Base-by-base conservation (phyloP, 371 early-diverging fungal species). In the Mortierella sp. region DNA sequence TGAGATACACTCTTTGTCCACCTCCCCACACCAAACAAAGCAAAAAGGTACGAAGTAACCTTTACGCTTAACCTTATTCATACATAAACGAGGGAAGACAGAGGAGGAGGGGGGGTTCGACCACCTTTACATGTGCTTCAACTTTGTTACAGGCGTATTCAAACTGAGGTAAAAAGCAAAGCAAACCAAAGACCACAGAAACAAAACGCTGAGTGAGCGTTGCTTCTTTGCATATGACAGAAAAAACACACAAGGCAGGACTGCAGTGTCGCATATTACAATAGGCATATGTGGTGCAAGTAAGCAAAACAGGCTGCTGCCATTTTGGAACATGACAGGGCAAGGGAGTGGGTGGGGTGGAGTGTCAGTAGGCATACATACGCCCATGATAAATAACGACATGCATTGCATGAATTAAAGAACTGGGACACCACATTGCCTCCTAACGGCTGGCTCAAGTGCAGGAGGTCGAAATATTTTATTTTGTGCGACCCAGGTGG, bases 401-500 rank as follows among this genome's bases (percentile, higher is more conserved):
- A 35, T 63, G 63, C 63, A 63, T 18, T 63, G 63, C 63, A 63
- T 35, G 35, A 63, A 35, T 16, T 16, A 27, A 56, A 56, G 27
- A 18, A 7, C 63, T 35, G 18, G 63, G 14, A 58, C 27, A 27
- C 14, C 12, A 58, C 29, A n/a, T 58, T 29, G n/a, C 10, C 1
- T 29, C 29, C 58, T 35, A 63, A 35, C 63, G 63, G 63, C 63
- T 63, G 63, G 63, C 63, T 63, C 63, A 32, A 32, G 5, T 63
- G 35, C 35, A 63, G 32, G 32, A 51, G 5, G 51, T 51, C 21
- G 21, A 51, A 16, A 16, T 60, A 32, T 27, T 29, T 60, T 32
- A 58, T 27, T 60, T 63, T 63, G 63, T 63, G 21, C 63, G 4
- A 63, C 63, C 14, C 63, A 63, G 63, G 63, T 63, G 58, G 58